Conservation (phyloP, 2,329 filamentous ascomycete genomes). For the Pleomassaria siparia region DNA sequence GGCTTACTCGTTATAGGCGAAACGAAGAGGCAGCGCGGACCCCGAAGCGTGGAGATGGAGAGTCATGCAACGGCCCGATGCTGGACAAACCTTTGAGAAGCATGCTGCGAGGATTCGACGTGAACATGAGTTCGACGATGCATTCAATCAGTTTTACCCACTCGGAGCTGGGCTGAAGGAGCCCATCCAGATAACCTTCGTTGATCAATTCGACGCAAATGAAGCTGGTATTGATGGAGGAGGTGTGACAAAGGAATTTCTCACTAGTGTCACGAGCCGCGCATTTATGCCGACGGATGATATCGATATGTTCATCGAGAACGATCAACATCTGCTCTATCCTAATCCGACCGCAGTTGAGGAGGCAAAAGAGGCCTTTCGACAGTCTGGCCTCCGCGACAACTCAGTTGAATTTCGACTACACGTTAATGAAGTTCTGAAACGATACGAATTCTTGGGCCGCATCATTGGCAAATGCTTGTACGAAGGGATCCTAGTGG, state of each 20-base stretch:
- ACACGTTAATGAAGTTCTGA: constrained; percentile 62
- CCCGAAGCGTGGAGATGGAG: constrained; percentile 73
- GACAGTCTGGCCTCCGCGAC: constrained; percentile 54
- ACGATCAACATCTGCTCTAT: constrained; percentile 82
- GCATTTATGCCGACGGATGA: constrained; percentile 66
- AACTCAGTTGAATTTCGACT: constrained; percentile 59
- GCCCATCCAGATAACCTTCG: constrained; percentile 93
- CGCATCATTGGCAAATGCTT: constrained; percentile 94
- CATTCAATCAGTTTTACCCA: constrained; percentile 77
- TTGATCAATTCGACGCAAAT: constrained; percentile 81
- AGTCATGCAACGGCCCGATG: constrained; percentile 40
- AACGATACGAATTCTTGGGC: constrained; percentile 86
- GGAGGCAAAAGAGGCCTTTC: constrained; percentile 63
- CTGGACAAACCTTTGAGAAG: constrained; percentile 41
- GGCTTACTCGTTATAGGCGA: constrained; percentile 42
- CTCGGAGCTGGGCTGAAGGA: constrained; percentile 86
- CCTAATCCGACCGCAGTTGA: constrained; percentile 82
- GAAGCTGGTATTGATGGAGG: constrained; percentile 97
- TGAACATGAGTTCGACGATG: constrained; percentile 80
- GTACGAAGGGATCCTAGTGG: constrained; percentile 94
- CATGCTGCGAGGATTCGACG: constrained; percentile 79
- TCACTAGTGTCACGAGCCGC: constrained; percentile 83
- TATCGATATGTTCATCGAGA: constrained; percentile 74
- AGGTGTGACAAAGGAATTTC: constrained; percentile 95
- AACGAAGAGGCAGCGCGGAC: constrained; percentile 70